Evolutionary conservation across 2,329 filamentous ascomycete species (phyloP), one percentile per base, ranked within the genome.

Genomic region (Davidsoniella neocaledoniae): DNA sequence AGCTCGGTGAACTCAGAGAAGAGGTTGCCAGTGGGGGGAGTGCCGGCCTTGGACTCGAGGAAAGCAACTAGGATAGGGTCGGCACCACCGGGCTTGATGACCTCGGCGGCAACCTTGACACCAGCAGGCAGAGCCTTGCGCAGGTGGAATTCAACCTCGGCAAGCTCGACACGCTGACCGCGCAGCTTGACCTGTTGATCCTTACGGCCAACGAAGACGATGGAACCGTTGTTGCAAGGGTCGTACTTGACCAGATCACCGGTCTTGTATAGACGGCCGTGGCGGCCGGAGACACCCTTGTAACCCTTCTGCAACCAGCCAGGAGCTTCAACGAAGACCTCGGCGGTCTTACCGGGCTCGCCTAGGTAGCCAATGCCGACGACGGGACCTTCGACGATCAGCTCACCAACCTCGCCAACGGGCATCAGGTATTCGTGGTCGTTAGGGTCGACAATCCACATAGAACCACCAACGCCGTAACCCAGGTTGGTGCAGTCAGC

Each of bases 131-230:
- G 59, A 21, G 66, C 65, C n/a, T 63, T 60, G 10, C 63, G 62
- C 51, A 73, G 65, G 53, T 73, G 66, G 50, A 69, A 67, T 55
- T 73, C 71, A 5, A 74, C 70, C 55, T 74, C 71, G 1, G 68
- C 67, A 17, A 79, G 66, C 61, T 79, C 83, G 47, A 81, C 72
- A 49, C 79, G 66, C 55, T 76, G 79, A 23, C 83, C 83, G 9
- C 71, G 68, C 25, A 83, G 63, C 62, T 85, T 84, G 49, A 81
- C 73, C 59, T 80, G 79, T n/a, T 72, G 72, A 56, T 83, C 80
- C 55, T 77, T 79, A 45, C 81, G 69, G 14, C 78, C 77, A 38
- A 79, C 65, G 53, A 76, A 79, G 7, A 70, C 61, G 38, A 80
- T 68, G 5, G 67, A 67, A 0, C 72, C 72, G 36, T 75, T 68